Base-by-base conservation (phyloP, 352 stramenopile species). In the Pseudoperonospora humuli region DNA sequence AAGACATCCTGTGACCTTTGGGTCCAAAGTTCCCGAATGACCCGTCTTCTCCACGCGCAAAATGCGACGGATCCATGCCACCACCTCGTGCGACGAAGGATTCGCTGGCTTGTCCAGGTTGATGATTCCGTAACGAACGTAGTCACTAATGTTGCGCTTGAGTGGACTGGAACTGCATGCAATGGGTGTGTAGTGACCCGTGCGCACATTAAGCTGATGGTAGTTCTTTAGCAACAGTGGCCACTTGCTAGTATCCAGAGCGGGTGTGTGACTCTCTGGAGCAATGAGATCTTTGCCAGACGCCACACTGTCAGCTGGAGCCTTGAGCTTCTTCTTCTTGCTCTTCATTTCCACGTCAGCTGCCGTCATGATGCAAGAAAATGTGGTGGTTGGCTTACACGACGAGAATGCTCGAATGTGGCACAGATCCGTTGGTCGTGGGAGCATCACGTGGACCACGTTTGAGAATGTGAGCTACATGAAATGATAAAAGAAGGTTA, bases 61-160 rank as follows among this genome's bases (percentile, higher is more conserved):
- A 42, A 99, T 99, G 48, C 96, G 93, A 58, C 98, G 98, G 54
- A 99, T 98, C 97, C 97, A 99, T 5, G 92, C 95, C 24, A 99
- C 97, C 2, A 99, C 96, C 70, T 99, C 97, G 67, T 99, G 97
- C 20, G 88, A 98, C 37, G 81, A 97, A 21, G 97, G 97, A 76
- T 99, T 99, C 23, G 96, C 93, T 11, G 97, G 96, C 72, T 99
- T 99, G 76, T 99, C 97, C 18, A 99, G 81, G 73, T 99, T 99
- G 60, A 99, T 99, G n/a, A 98, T 94, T 49, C 96, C 97, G 54
- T 98, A 99, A 23, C 84, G 90, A 19, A 99, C 75, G 64, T 99
- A 99, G 57, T 98, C 92, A 26, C 91, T 69, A n/a, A 99, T 75
- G 45, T 87, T 87, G 35, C 97, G 89, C 58, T 98, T 98, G 23